Conservation (phyloP, 1,139 yeast species). For the Blastobotrys indianensis region DNA sequence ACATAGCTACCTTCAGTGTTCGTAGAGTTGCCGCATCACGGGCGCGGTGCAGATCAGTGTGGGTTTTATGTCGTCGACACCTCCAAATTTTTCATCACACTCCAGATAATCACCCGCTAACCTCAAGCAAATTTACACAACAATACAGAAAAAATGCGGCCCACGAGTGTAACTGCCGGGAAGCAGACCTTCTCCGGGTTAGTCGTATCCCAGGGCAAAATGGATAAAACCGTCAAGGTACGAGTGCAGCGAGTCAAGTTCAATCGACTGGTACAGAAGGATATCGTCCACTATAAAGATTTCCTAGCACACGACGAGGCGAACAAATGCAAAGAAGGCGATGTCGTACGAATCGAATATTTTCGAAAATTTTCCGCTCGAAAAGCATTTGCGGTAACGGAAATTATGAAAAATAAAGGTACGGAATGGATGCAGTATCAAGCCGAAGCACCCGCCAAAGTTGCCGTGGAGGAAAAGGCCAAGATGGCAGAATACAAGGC, state of each 20-base stretch:
- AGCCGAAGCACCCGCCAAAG: constrained; percentile 61
- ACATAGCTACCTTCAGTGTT: too few relatives aligned
- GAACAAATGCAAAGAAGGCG: constrained; percentile 88
- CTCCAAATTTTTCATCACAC: background rate
- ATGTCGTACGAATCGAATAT: constrained; percentile 86
- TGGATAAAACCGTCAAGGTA: constrained; percentile 93
- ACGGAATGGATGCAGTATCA: constrained; percentile 83
- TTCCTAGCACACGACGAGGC: constrained; percentile 93
- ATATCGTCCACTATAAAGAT: constrained; percentile 71
- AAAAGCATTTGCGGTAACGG: constrained; percentile 90
- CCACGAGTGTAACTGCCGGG: background rate
- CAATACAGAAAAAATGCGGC: constrained; percentile 24
- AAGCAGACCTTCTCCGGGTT: constrained; percentile 87
- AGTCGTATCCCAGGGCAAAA: constrained; percentile 92
- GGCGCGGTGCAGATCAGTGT: background rate
- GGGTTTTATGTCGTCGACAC: background rate
- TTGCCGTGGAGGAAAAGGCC: constrained; percentile 53
- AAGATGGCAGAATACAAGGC: constrained; percentile 43
- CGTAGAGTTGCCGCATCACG: too few relatives aligned
- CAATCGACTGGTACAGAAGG: constrained; percentile 35
- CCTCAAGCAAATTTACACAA: constrained; percentile 6
- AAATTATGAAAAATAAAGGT: constrained; percentile 83
- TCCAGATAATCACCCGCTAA: background rate
- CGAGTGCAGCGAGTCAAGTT: constrained; percentile 52
- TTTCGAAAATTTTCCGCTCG: constrained; percentile 79